Evolutionary conservation across 2,329 filamentous ascomycete genomes (phyloP).

Genomic region (Aureobasidium sp.): DNA sequence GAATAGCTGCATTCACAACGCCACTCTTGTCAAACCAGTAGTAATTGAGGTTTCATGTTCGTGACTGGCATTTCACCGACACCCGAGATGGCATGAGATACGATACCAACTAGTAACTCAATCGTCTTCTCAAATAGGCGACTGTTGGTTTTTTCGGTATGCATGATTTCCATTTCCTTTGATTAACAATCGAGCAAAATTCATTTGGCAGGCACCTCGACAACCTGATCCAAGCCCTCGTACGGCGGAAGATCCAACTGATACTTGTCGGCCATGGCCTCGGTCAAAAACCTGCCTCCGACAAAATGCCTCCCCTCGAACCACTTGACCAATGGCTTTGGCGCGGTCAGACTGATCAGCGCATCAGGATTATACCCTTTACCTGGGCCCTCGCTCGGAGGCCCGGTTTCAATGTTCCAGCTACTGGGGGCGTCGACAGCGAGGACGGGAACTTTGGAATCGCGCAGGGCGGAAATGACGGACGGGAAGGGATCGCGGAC

Average conservation of each 20-base stretch:
- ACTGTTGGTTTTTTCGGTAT: neutral
- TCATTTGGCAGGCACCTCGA: conserved; percentile 55
- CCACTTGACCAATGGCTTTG: conserved; percentile 78
- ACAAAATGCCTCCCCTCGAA: conserved; percentile 88
- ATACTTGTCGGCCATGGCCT: conserved; percentile 75
- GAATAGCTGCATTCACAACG: no score
- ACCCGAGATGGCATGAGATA: no score
- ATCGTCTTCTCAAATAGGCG: no score
- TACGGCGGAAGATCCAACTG: conserved; percentile 76
- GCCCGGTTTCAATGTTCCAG: conserved; percentile 86
- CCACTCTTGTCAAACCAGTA: no score
- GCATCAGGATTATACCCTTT: conserved; percentile 72
- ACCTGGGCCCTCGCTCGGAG: conserved; percentile 68
- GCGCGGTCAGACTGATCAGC: conserved; percentile 83
- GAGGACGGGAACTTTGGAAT: conserved; percentile 68
- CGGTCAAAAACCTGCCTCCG: conserved; percentile 81
- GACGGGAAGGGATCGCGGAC: conserved; percentile 85
- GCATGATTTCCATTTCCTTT: neutral
- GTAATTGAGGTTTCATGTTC: no score
- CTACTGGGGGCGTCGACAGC: conserved; percentile 90
- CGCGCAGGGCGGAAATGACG: conserved; percentile 70
- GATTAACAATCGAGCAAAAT: neutral
- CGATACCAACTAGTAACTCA: no score
- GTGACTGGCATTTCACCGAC: no score
- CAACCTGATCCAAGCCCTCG: conserved; percentile 78